Evolutionary conservation across 2,329 filamentous ascomycete species (phyloP).

Genomic region (Hypoxylon rubiginosum): DNA sequence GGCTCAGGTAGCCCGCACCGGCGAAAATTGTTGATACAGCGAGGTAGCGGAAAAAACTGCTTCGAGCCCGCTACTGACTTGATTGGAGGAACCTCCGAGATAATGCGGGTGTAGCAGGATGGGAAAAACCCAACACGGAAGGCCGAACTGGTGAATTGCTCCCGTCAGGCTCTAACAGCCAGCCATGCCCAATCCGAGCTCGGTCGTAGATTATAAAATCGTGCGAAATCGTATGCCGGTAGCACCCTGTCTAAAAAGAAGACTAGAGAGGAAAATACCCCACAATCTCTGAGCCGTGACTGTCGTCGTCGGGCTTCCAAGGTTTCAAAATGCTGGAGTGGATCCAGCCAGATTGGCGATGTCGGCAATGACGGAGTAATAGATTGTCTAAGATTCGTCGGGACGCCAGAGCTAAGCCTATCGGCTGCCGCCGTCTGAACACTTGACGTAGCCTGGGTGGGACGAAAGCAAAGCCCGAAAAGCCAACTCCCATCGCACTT

Average conservation of each 20-base stretch:
- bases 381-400: slow-evolving; percentile 30
- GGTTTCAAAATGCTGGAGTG: slow-evolving; percentile 35
- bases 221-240: slow-evolving; percentile 15
- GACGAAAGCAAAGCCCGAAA: slow-evolving; percentile 21
- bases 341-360: slow-evolving; percentile 34
- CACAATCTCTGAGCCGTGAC: slow-evolving; percentile 22
- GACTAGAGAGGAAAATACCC: slow-evolving; percentile 13
- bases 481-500: slow-evolving; percentile 5
- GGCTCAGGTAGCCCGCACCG: slow-evolving; percentile 10
- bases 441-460: slow-evolving; percentile 32
- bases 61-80: slow-evolving; percentile 10
- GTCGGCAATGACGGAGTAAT: slow-evolving; percentile 40
- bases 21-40: slow-evolving; percentile 7
- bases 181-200: slow-evolving; percentile 21
- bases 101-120: slow-evolving; percentile 31
- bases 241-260: slow-evolving; percentile 22
- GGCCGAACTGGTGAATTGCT: neutral
- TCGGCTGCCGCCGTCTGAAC: slow-evolving; percentile 12
- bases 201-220: slow-evolving; percentile 16
- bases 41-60: slow-evolving; percentile 16
- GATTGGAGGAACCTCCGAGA: slow-evolving; percentile 29
- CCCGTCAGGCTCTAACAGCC: neutral
- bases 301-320: slow-evolving; percentile 21
- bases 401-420: slow-evolving; percentile 4
- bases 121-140: slow-evolving; percentile 3